phyloP scores from a whole-genome alignment of 345 rosid genomes.

The Boechera stricta region DNA sequence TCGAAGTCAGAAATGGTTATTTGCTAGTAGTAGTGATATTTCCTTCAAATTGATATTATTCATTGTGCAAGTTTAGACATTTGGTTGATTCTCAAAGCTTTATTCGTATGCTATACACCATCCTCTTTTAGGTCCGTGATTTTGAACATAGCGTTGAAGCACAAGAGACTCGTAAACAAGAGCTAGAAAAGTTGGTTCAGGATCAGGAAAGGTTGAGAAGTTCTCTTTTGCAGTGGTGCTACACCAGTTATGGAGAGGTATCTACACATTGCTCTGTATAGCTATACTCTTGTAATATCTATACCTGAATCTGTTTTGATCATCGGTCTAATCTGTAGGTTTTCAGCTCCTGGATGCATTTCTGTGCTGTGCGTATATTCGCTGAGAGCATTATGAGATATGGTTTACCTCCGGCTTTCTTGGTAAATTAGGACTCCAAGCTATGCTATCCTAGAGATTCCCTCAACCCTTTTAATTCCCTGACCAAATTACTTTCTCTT shows the following conservation, averaged over 20 bases:
- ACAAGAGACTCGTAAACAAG: slow-evolving; percentile 84
- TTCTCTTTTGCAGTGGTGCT: slow-evolving; percentile 98
- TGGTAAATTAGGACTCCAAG: slow-evolving; percentile 61
- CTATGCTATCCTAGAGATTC: slow-evolving; percentile 17
- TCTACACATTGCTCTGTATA: background rate
- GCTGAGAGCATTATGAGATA: slow-evolving; percentile 98
- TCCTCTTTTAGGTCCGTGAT: slow-evolving; percentile 73
- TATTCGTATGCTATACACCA: slow-evolving; percentile 12
- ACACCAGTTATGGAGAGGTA: slow-evolving; percentile 98
- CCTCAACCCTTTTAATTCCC: slow-evolving; percentile 10
- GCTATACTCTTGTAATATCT: slow-evolving; percentile 1
- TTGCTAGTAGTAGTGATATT: slow-evolving; percentile 19
- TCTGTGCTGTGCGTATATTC: slow-evolving; percentile 94
- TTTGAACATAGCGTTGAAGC: slow-evolving; percentile 90
- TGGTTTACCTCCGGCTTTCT: slow-evolving; percentile 93
- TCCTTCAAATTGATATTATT: background rate
- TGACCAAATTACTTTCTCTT: slow-evolving; percentile 19
- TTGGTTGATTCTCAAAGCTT: slow-evolving; percentile 27
- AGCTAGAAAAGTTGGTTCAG: slow-evolving; percentile 70
- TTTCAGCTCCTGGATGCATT: slow-evolving; percentile 99
- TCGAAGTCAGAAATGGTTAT: background rate
- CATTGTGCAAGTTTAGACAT: slow-evolving; percentile 13
- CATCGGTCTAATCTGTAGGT: slow-evolving; percentile 59
- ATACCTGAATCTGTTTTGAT: slow-evolving; percentile 3
- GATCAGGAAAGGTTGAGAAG: slow-evolving; percentile 84